Base-by-base conservation (phyloP, 305 asterid species). In the Fraxinus floribunda region DNA sequence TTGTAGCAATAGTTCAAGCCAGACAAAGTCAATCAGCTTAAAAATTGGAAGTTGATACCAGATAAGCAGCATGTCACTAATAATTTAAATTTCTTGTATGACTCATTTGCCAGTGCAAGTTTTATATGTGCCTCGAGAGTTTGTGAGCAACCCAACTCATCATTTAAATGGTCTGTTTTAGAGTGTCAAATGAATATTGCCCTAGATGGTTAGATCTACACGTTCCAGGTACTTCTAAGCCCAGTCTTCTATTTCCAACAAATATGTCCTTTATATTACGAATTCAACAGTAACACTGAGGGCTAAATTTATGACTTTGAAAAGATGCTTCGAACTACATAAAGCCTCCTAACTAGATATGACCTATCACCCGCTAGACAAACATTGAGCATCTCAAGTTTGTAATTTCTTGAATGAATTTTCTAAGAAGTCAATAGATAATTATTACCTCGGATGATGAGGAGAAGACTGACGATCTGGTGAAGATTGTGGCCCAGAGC, bases 401-500 rank as follows among this genome's bases (percentile, higher is more conserved):
- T 0, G 44, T 34, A 13, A 71, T 30, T 71, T 71, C 24, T 71
- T 71, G 76, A 32, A 71, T 15, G 41, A 68, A 71, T 71, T 71
- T 30, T 30, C 46, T 30, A 71, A 15, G 11, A 71, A 20, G 76
- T 71, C 24, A 16, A 71, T 7, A 81, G 74, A 78, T 18, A 81
- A 78, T 79, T 18, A 81, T 83, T 94, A 95, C 98, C 96, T 91
- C 81, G 87, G 91, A 84, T 88, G 91, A 85, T 83, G 91, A 66
- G 98, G 94, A 60, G 98, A 94, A 87, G 98, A 89, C 81, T 98
- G 97, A 75, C 87, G 93, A 86, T 97, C 99, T 36, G 97, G 93
- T 36, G 98, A 89, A 83, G 96, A 88, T 62, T 79, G 89, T 86
- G 83, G 94, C 79, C 79, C 91, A 70, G 92, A 86, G 86, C 84